Evolutionary conservation across 2,329 filamentous ascomycete genomes (phyloP).

Genomic region (Aspergillus neoniger): DNA sequence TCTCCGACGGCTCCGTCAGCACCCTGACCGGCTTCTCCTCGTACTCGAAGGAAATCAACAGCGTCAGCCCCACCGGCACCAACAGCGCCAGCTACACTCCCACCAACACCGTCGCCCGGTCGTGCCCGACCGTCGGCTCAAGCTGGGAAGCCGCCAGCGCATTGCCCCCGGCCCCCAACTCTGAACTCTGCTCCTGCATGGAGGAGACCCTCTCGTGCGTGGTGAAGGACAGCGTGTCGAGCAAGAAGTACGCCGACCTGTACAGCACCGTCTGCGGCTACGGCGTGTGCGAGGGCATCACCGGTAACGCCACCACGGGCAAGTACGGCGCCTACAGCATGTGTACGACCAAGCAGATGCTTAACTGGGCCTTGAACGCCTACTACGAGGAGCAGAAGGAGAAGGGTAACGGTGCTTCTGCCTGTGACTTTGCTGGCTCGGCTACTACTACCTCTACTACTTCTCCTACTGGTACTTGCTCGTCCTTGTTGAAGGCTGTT

Average conservation of each 20-base stretch:
- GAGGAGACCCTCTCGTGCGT: slow-evolving; percentile 69
- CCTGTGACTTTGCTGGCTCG: slow-evolving; percentile 47
- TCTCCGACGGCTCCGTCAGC: slow-evolving; percentile 64
- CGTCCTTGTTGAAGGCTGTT: slow-evolving; percentile 39
- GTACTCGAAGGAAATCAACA: slow-evolving; percentile 68
- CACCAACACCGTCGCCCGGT: slow-evolving; percentile 64
- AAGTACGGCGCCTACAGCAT: slow-evolving; percentile 49
- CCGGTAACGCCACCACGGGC: slow-evolving; percentile 42
- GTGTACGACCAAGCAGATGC: slow-evolving; percentile 43
- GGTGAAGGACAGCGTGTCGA: slow-evolving; percentile 58
- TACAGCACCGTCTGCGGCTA: slow-evolving; percentile 59
- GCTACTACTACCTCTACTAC: slow-evolving; percentile 38
- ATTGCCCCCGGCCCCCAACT: slow-evolving; percentile 80
- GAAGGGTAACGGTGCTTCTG: slow-evolving; percentile 35
- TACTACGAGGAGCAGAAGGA: slow-evolving; percentile 44
- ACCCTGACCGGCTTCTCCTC: slow-evolving; percentile 73
- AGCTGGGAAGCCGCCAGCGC: slow-evolving; percentile 67
- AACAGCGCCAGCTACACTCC: slow-evolving; percentile 68
- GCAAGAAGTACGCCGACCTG: slow-evolving; percentile 63
- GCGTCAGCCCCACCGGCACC: slow-evolving; percentile 65
- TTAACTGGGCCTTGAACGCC: slow-evolving; percentile 46
- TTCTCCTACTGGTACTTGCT: slow-evolving; percentile 38
- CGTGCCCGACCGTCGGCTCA: slow-evolving; percentile 67
- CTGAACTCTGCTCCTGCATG: slow-evolving; percentile 82
- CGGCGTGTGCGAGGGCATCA: slow-evolving; percentile 44